Conservation (phyloP, 805 yeast genomes). For the Dipodascus geniculatus region DNA sequence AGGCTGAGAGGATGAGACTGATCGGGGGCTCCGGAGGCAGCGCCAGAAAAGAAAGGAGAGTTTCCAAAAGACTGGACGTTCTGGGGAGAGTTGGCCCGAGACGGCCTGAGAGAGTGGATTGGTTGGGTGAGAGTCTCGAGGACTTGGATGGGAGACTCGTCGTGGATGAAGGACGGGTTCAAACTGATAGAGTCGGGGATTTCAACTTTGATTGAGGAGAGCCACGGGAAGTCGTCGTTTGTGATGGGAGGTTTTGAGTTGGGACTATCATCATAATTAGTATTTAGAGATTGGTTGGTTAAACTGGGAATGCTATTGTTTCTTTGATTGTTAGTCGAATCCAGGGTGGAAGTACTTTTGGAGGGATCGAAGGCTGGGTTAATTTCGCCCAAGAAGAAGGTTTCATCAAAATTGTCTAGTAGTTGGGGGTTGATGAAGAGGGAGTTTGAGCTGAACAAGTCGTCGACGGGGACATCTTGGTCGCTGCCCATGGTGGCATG, state of each 20-base stretch:
- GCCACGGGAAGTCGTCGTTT: conserved; percentile 4
- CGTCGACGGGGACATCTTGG: conserved; percentile 60
- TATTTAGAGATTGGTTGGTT: not conserved
- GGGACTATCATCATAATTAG: not conserved
- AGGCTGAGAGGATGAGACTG: not conserved
- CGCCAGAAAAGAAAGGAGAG: not conserved
- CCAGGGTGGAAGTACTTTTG: not conserved
- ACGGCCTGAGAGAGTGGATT: not conserved
- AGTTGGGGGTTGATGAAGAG: conserved; percentile 21
- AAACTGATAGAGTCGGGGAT: not conserved
- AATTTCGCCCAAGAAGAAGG: not conserved
- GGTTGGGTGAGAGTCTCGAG: not conserved
- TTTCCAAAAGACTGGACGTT: not conserved
- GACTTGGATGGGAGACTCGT: not conserved
- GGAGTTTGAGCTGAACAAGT: conserved; percentile 31
- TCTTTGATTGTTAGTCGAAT: not conserved
- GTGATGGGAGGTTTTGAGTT: not conserved
- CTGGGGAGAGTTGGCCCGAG: not conserved
- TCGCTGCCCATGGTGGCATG: conserved; percentile 34
- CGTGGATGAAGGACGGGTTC: not conserved
- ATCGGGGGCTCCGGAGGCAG: not conserved
- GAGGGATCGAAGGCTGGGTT: not conserved
- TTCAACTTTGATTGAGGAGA: conserved; percentile 2
- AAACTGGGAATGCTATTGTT: not conserved
- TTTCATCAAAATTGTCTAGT: not conserved